Base-by-base conservation (phyloP, 139 green algal species). In the Nannochloris sp. region DNA sequence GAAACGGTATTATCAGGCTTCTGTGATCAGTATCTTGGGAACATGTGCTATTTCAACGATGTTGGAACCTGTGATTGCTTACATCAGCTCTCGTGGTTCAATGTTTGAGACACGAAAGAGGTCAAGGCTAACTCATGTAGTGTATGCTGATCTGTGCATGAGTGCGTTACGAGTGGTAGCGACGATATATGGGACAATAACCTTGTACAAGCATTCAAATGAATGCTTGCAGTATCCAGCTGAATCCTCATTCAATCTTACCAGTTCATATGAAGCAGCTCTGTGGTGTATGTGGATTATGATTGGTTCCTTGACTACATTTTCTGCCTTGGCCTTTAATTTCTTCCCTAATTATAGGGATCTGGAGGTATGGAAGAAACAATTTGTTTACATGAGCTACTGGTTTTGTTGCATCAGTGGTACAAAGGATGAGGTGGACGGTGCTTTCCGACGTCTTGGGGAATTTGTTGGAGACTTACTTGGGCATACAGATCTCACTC, bases 401-500 rank as follows among this genome's bases (percentile, higher is more conserved):
- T 23, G n/a, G 12, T 81, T 45, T 56, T 81, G 75, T 57, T 81
- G 71, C 70, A 50, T 59, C 26, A 14, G 17, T 28, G 58, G n/a
- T 3, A 72, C n/a, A 50, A 29, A 25, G 49, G 4, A 25, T 40
- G 36, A 25, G 16, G 23, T 33, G 63, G 8, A 45, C 64, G 60
- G 40, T 51, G 6, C 57, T 69, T 5, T 61, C 49, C 20, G 13
- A 3, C 61, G 71, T 10, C 56, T 81, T 36, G 75, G 65, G 12
- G 36, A 53, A 50, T 46, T 81, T 8, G 76, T 79, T 33, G 37
- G 57, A n/a, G 56, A 65, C 61, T 62, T 83, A 48, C 74, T 84
- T 63, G 70, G 74, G 2, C 61, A 76, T 57, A 59, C 77, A 2
- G 82, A 88, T 56, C 51, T 84, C 43, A 74, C 67, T 0, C 45